A percentile compares a stretch with the other conserved stretches of the same genome.
Conservation (phyloP, 495 filamentous ascomycete species). For the Hyaloscypha hepaticicola region DNA sequence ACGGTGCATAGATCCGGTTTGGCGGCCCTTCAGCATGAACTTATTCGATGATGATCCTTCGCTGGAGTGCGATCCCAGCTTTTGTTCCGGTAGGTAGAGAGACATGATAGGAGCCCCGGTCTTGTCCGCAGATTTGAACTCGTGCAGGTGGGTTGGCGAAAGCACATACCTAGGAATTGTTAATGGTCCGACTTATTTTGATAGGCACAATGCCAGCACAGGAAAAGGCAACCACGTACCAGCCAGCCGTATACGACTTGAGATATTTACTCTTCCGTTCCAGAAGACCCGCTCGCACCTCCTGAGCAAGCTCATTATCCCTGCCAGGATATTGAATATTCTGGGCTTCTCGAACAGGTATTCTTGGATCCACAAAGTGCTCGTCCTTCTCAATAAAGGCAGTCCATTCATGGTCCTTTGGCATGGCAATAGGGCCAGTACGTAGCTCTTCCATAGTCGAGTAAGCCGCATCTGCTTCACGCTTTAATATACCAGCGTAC, state of each 20-base stretch:
- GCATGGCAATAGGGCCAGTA: slow-evolving; percentile 81
- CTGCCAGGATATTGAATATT: slow-evolving; percentile 93
- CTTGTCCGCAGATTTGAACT: slow-evolving; percentile 88
- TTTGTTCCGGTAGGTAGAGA: slow-evolving; percentile 89
- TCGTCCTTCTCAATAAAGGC: slow-evolving; percentile 79
- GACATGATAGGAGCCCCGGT: slow-evolving; percentile 83
- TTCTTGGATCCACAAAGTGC: slow-evolving; percentile 81
- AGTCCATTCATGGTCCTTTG: slow-evolving; percentile 85
- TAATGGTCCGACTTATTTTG: background rate
- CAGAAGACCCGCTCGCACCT: slow-evolving; percentile 84
- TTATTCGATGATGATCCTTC: slow-evolving; percentile 90
- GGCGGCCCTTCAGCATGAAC: slow-evolving; percentile 93
- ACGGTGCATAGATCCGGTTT: slow-evolving; percentile 89
- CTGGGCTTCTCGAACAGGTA: slow-evolving; percentile 74
- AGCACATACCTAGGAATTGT: slow-evolving; percentile 79
- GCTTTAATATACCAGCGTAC: slow-evolving; percentile 82
- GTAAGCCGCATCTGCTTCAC: slow-evolving; percentile 81
- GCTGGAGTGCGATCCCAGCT: slow-evolving; percentile 87
- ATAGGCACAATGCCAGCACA: background rate
- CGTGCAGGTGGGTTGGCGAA: slow-evolving; percentile 93
- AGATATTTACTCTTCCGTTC: slow-evolving; percentile 98
- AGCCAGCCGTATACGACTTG: slow-evolving; percentile 96
- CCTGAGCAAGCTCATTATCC: slow-evolving; percentile 80
- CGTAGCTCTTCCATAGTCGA: slow-evolving; percentile 77
- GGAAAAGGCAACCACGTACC: slow-evolving; percentile 56